phyloP scores from a whole-genome alignment of 495 filamentous ascomycete species.

The Neurospora sp. region DNA sequence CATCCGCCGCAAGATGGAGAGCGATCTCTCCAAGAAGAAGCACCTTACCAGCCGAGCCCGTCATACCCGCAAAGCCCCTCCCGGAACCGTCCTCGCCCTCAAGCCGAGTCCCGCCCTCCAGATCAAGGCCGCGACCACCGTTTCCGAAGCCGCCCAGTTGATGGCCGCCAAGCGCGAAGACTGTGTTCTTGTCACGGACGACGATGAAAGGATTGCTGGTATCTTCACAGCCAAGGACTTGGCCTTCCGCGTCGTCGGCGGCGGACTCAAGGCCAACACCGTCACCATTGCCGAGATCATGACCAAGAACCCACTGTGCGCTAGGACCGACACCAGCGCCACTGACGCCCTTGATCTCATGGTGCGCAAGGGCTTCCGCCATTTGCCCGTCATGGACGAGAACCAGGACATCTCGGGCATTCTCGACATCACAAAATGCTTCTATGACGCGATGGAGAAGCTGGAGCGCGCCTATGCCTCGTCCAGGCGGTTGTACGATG shows the following conservation, averaged over 20 bases:
- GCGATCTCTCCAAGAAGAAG: conserved; percentile 95
- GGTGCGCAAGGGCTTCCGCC: conserved; percentile 95
- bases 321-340: conserved; percentile 92
- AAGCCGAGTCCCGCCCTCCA: conserved; percentile 93
- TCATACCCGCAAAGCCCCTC: conserved; percentile 84
- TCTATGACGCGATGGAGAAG: conserved; percentile 99
- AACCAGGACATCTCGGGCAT: conserved; percentile 98
- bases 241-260: conserved; percentile 90
- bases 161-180: conserved; percentile 99
- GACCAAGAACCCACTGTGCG: conserved; percentile 98
- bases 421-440: conserved; percentile 98
- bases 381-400: conserved; percentile 98
- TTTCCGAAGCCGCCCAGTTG: conserved; percentile 92
- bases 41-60: conserved; percentile 64
- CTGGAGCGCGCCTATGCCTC: conserved; percentile 93
- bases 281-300: conserved; percentile 97
- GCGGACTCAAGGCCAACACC: conserved; percentile 79
- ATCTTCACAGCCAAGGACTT: conserved; percentile 99
- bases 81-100: conserved; percentile 88
- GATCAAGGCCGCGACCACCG: conserved; percentile 91
- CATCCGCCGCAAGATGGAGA: conserved; percentile 93
- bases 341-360: conserved; percentile 96
- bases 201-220: conserved; percentile 93
- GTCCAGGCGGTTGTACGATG: conserved; percentile 92
- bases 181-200: conserved; percentile 97